Conservation (phyloP, 805 yeast genomes). For the Yarrowia sp. region DNA sequence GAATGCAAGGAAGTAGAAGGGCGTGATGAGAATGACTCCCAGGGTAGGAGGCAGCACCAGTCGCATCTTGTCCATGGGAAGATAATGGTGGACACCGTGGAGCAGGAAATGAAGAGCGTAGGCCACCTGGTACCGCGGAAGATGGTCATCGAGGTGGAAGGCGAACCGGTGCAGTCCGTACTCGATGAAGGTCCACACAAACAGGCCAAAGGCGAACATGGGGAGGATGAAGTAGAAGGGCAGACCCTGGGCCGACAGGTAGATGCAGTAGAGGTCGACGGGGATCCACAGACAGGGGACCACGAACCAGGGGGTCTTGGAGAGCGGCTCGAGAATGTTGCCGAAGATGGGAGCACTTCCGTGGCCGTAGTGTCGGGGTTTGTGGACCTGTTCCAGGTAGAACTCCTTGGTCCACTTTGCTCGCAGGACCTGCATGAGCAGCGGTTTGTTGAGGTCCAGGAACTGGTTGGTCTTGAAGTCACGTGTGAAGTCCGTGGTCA, state of each 20-base stretch:
- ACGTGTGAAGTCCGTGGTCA: constrained; percentile 76
- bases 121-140: constrained; percentile 80
- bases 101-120: constrained; percentile 85
- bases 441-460: constrained; percentile 82
- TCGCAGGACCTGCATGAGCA: constrained; percentile 78
- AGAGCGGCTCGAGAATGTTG: constrained; percentile 88
- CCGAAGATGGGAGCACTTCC: constrained; percentile 97
- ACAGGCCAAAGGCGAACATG: constrained; percentile 80
- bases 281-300: constrained; percentile 91
- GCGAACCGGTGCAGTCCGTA: constrained; percentile 86
- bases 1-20: constrained; percentile 82
- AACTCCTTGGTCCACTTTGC: constrained; percentile 84
- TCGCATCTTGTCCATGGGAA: constrained; percentile 95
- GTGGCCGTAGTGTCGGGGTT: constrained; percentile 97
- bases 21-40: constrained; percentile 72
- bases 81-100: constrained; percentile 96
- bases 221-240: constrained; percentile 56
- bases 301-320: constrained; percentile 93
- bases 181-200: constrained; percentile 92
- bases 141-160: constrained; percentile 86
- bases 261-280: constrained; percentile 67
- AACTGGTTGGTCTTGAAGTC: constrained; percentile 84
- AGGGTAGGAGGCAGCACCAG: constrained; percentile 96
- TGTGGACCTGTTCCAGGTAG: constrained; percentile 93
- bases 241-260: constrained; percentile 63